Base-by-base conservation (phyloP, 345 rosid species). In the Sisymbrium irio region DNA sequence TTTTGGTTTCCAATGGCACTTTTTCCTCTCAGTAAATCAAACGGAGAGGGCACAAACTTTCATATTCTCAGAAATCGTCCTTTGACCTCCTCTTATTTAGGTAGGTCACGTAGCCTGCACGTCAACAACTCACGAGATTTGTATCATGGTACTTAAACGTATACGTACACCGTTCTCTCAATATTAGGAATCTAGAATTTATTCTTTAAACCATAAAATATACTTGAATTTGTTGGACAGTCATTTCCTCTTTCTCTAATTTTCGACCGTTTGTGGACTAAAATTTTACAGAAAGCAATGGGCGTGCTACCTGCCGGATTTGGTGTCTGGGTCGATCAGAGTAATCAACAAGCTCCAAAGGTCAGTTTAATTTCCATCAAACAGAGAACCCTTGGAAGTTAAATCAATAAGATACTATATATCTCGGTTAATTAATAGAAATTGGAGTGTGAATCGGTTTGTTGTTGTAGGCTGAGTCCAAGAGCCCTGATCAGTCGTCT, bases 391-490 rank as follows among this genome's bases (percentile, higher is more conserved):
- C 42, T 2, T 10, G 35, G n/a, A 39, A 39, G 42, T 39, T 4
- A 39, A 39, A 11, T 11, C 5, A 30, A 30, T 30, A 30, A 30
- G 1, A 4, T 30, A 28, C 4, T 28, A 28, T 28, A 28, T 28
- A 39, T 32, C 10, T 39, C 12, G 1, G 13, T 39, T 39, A 36
- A 10, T 1, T 36, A 9, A 0, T 39, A 39, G 14, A 39, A 2
- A 39, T 10, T 39, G 3, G 42, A 39, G 44, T 2, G 44, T 44
- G 30, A 9, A 12, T 66, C 0, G 49, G 8, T 19, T 57, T 77
- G 25, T 55, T 44, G 19, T 67, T 18, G 61, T 85, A 86, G 91
- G 74, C 75, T 11, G 89, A 74, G 69, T 78, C 85, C 62, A 78
- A 67, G 70, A 83, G 60, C 65, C 63, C 80, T 58, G 25, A 22